Base-by-base conservation (phyloP, 768 basidiomycete genomes). In the Boletus rex-veris region DNA sequence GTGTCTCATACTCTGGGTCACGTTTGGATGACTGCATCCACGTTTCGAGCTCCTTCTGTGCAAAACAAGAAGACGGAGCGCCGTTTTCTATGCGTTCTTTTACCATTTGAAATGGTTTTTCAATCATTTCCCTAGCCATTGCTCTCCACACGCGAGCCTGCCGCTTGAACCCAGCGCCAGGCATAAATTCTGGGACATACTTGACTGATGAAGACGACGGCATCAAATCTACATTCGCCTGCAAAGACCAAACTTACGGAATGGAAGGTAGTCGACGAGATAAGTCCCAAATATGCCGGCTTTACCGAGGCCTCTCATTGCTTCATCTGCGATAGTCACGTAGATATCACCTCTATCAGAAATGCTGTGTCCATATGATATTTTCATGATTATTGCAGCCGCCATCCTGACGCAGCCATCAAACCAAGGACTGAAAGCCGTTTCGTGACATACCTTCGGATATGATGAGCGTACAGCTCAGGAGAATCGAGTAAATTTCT, bases 161-260 rank as follows among this genome's bases (percentile, higher is more conserved):
- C 24, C 75, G 73, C 54, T 77, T 78, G 71, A 80, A 83, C 0
- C 58, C 66, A 7, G 75, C 74, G 12, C 79, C 78, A 7, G 82
- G 82, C 30, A 83, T 61, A 63, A 69, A 81, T 3, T 72, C 66
- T 3, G 82, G 82, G n/a, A 82, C 53, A 46, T 77, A 75, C 28
- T 78, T 78, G 19, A 82, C 72, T 67, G 33, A 30, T 38, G 24
- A 26, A 37, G 38, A 24, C 6, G 35, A 48, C 18, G 24, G 19
- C 24, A 38, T 46, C 7, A 54, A 36, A 30, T n/a, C 6, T n/a
- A 15, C 45, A 5, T 40, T 36, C 18, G n/a, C 26, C 4, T 48
- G 43, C 5, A 36, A 51, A 31, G 12, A 43, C 1, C 18, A 19
- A 19, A 66, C 71, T 63, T 36, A 73, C 72, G 56, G 19, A 55